These are phyloP conservation scores for Beauveria medogensis DNA, from an alignment of 2,329 filamentous ascomycete species.

Conservation along the genomic window DNA sequence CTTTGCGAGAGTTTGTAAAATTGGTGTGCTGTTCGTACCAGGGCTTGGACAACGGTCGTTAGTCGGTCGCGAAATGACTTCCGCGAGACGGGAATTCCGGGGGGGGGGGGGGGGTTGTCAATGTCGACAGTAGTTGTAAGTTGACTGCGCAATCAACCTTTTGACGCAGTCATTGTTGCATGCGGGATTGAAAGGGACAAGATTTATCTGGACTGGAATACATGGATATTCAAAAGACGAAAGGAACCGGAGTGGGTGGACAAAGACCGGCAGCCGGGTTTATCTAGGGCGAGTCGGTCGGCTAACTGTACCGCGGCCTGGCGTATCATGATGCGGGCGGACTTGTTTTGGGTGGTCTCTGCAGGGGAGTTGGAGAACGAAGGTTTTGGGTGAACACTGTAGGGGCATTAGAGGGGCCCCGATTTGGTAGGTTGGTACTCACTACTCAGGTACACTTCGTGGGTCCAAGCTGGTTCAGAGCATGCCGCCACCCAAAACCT, in stretches of 20 bases:
- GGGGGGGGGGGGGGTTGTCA: neutral
- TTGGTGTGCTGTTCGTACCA: neutral
- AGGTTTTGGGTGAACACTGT: no score
- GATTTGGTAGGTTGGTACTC: no score
- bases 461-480: no score
- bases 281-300: neutral
- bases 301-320: neutral
- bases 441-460: no score
- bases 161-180: neutral
- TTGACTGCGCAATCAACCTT: neutral
- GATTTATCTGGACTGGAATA: neutral
- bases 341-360: neutral
- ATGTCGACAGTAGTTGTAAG: neutral
- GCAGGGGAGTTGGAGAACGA: neutral
- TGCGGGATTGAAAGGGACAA: neutral
- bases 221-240: no score
- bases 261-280: neutral
- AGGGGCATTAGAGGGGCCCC: no score
- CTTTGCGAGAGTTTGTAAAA: neutral
- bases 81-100: neutral
- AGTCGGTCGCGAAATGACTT: neutral
- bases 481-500: no score
- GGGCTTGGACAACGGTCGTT: neutral
- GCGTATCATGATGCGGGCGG: constrained; percentile 2
- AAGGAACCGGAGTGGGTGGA: neutral